These are phyloP conservation scores for Miscanthus lutarioriparius DNA, from an alignment of 176 grass and related monocot genomes.

Conservation along the genomic window DNA sequence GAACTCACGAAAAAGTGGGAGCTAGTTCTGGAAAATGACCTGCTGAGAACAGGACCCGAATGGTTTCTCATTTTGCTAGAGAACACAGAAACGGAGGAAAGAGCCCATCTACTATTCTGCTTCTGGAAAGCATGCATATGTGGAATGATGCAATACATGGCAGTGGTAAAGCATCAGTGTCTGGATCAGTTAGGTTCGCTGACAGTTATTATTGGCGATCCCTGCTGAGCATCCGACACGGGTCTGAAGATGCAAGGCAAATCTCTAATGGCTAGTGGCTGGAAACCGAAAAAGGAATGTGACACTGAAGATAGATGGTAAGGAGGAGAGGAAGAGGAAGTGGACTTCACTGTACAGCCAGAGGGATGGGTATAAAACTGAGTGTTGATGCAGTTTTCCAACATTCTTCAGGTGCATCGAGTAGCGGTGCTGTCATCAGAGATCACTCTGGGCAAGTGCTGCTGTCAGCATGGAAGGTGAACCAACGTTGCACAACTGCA, in stretches of 20 bases:
- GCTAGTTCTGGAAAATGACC: neutral
- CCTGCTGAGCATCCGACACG: neutral
- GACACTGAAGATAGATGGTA: too few species aligned
- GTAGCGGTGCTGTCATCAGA: neutral
- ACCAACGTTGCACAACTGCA: neutral
- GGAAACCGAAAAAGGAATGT: neutral
- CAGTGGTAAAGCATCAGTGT: neutral
- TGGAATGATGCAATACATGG: neutral
- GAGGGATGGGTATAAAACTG: neutral
- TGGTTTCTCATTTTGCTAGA: neutral
- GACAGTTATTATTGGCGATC: neutral
- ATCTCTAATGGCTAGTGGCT: neutral
- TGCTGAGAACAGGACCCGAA: neutral
- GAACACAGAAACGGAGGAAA: neutral
- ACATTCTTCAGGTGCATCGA: neutral
- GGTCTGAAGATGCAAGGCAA: neutral
- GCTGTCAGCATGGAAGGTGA: neutral
- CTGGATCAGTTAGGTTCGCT: neutral
- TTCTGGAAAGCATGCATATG: neutral
- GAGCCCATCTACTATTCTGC: neutral
- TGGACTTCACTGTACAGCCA: neutral
- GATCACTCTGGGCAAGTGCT: too few species aligned
- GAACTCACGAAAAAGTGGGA: too few species aligned
- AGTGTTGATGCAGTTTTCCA: neutral
- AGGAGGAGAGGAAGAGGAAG: too few species aligned